A percentile compares a stretch with the other conserved stretches of the same genome.
These are phyloP conservation scores for Santalum album DNA, from an alignment of 164 flowering plant genomes.

Conservation along the genomic window DNA sequence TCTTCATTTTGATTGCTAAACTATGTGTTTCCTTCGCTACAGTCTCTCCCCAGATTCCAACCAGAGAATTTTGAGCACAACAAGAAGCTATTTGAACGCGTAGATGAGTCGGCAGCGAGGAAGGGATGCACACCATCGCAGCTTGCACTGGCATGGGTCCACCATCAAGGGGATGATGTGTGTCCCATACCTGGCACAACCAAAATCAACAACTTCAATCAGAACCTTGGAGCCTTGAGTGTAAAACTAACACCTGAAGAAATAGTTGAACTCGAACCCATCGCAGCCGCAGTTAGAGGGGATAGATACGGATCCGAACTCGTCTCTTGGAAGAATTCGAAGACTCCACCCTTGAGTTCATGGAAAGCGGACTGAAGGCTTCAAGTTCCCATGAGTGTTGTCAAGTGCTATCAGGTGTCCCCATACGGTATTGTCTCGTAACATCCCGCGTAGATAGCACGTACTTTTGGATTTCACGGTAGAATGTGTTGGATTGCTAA, in stretches of 20 bases:
- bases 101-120: slow-evolving; percentile 18
- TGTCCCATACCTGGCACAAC: slow-evolving; percentile 26
- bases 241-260: slow-evolving; percentile 14
- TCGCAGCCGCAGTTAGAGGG: slow-evolving; percentile 13
- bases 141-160: slow-evolving; percentile 39
- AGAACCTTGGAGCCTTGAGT: slow-evolving; percentile 14
- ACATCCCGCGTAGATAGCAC: too few relatives aligned
- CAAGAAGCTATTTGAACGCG: slow-evolving; percentile 18
- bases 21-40: background rate
- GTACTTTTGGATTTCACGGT: too few relatives aligned
- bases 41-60: slow-evolving; percentile 26
- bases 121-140: slow-evolving; percentile 35
- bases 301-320: slow-evolving; percentile 1
- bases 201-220: slow-evolving; percentile 18
- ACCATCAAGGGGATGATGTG: slow-evolving; percentile 31
- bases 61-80: slow-evolving; percentile 31
- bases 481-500: too few relatives aligned
- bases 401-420: too few relatives aligned
- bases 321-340: slow-evolving; percentile 6
- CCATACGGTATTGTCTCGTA: too few relatives aligned
- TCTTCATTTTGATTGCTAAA: too few relatives aligned
- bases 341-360: slow-evolving; percentile 15
- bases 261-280: slow-evolving; percentile 15
- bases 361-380: slow-evolving; percentile 9
- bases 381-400: too few relatives aligned